Percentiles rank a stretch among this genome's conserved stretches.
These are phyloP conservation scores for Tremellales sp. DNA, from an alignment of 1,284 basidiomycete species.

Conservation along the genomic window DNA sequence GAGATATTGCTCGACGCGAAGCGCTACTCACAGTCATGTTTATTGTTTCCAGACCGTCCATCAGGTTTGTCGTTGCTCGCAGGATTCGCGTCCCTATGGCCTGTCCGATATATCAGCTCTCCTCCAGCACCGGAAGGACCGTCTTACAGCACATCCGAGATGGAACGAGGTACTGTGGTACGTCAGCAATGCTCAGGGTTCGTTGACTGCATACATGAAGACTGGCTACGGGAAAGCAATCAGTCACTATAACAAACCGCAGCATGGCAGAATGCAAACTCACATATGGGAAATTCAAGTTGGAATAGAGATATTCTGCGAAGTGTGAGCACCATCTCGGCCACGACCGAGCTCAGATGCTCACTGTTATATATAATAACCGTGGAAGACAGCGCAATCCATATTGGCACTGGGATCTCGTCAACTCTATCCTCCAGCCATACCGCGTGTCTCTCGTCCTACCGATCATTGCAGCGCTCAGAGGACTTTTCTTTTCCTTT, in stretches of 20 bases:
- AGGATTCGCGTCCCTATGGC: constrained; percentile 85
- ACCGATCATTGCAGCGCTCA: too few relatives aligned
- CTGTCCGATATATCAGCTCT: constrained; percentile 44
- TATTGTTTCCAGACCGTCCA: constrained; percentile 80
- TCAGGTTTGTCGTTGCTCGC: constrained; percentile 74
- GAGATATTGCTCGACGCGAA: not conserved
- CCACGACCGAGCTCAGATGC: constrained; percentile 5
- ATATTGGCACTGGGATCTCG: constrained; percentile 42
- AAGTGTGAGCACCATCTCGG: not conserved
- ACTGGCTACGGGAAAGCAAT: constrained; percentile 30
- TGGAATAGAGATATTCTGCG: constrained; percentile 71
- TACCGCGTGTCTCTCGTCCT: too few relatives aligned
- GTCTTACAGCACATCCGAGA: constrained; percentile 43
- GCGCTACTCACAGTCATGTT: constrained; percentile 61
- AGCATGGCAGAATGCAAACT: constrained; percentile 9
- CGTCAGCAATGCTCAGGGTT: constrained; percentile 66
- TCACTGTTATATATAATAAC: constrained; percentile 92
- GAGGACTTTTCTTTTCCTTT: too few relatives aligned
- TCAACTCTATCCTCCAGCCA: too few relatives aligned
- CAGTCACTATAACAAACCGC: constrained; percentile 8
- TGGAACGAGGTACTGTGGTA: constrained; percentile 60
- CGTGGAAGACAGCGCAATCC: constrained; percentile 78
- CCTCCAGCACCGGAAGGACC: too few relatives aligned
- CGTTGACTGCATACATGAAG: constrained; percentile 33
- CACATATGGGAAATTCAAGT: constrained; percentile 66